Base-by-base conservation (phyloP, 1,284 basidiomycete genomes). In the Gymnopus androsaceus region DNA sequence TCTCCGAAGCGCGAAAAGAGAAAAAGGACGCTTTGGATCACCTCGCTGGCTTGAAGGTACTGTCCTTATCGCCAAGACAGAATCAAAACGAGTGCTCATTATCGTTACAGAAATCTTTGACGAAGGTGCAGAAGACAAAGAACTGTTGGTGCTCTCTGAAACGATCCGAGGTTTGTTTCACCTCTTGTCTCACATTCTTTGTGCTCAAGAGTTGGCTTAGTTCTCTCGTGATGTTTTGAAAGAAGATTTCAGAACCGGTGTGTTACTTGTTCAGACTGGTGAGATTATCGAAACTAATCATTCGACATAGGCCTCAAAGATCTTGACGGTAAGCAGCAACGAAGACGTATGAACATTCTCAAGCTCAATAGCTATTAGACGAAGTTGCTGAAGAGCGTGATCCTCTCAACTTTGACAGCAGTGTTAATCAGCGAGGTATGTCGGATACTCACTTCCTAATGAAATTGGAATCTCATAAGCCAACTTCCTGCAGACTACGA, bases 71-170 rank as follows among this genome's bases (percentile, higher is more conserved):
- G n/a, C n/a, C n/a, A n/a, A n/a, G n/a, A n/a, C n/a, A n/a, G n/a
- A n/a, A n/a, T n/a, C n/a, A n/a, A n/a, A n/a, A n/a, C n/a, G n/a
- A n/a, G n/a, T n/a, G n/a, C n/a, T n/a, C n/a, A n/a, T n/a, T n/a
- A n/a, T n/a, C n/a, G n/a, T n/a, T n/a, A n/a, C n/a, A n/a, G 66
- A 82, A 82, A 65, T 70, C 70, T 56, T 65, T 75, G 31, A 64
- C 62, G 3, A 77, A 77, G 56, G 72, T 73, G 1, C 83, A 85
- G 61, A 75, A 73, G 60, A 77, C 81, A 56, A 85, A 85, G 72
- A 85, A 85, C 61, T 79, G 76, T 0, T 84, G 82, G 63, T 86
- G 84, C 63, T 81, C 83, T 0, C 59, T 77, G 51, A 83, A 80
- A 64, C 75, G 83, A 4, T 83, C 81, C 5, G 80, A 83, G 52